Percentiles rank a stretch among this genome's conserved stretches.
Conservation (phyloP, 1,284 basidiomycete species). For the Ustilago crameri region DNA sequence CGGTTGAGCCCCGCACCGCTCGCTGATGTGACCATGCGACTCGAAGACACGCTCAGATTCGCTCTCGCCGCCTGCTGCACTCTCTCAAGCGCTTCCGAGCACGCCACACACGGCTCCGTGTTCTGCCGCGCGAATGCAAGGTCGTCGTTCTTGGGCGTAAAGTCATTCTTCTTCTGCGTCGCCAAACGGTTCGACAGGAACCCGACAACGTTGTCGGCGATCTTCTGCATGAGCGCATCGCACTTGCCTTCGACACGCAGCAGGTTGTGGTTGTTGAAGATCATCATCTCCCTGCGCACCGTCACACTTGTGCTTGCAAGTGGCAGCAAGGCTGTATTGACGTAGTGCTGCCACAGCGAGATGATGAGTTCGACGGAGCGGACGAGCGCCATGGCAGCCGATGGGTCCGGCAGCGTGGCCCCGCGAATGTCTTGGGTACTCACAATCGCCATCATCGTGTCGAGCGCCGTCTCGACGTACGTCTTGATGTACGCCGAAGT, state of each 20-base stretch:
- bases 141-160: slow-evolving; percentile 87
- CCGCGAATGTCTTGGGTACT: slow-evolving; percentile 75
- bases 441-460: slow-evolving; percentile 80
- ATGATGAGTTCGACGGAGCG: slow-evolving; percentile 86
- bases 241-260: slow-evolving; percentile 87
- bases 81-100: slow-evolving; percentile 85
- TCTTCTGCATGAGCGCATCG: slow-evolving; percentile 83
- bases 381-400: slow-evolving; percentile 71
- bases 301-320: slow-evolving; percentile 87
- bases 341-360: slow-evolving; percentile 97
- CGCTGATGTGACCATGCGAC: slow-evolving; percentile 23
- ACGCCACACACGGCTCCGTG: slow-evolving; percentile 91
- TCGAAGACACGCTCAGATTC: slow-evolving; percentile 70
- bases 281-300: slow-evolving; percentile 88
- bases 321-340: slow-evolving; percentile 88
- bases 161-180: slow-evolving; percentile 96
- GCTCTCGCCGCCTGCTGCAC: slow-evolving; percentile 80
- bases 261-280: slow-evolving; percentile 90
- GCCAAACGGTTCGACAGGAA: slow-evolving; percentile 76
- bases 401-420: slow-evolving; percentile 78
- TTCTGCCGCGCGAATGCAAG: slow-evolving; percentile 91
- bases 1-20: slow-evolving; percentile 22
- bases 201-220: slow-evolving; percentile 75
- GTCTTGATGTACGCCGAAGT: slow-evolving; percentile 85
- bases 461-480: slow-evolving; percentile 90